Evolutionary conservation across 768 basidiomycete genomes (phyloP).

Genomic region (Auricularia heimuer): DNA sequence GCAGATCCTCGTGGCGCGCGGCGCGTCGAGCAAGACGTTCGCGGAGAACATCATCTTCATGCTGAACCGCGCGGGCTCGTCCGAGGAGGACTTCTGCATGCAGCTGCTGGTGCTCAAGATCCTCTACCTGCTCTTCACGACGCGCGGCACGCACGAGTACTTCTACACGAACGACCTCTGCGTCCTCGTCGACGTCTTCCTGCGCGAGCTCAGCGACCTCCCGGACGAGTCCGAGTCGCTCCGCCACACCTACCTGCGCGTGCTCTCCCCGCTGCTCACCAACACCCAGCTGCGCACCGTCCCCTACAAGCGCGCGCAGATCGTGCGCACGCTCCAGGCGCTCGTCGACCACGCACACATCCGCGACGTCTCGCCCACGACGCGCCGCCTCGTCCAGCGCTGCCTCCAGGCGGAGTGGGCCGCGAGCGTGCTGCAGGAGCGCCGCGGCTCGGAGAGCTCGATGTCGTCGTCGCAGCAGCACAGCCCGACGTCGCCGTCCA

Average conservation of each 20-base stretch:
- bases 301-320: conserved; percentile 88
- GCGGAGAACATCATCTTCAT: conserved; percentile 99
- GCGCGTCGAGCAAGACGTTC: conserved; percentile 86
- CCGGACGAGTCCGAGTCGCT: conserved; percentile 94
- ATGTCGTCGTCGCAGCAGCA: neutral
- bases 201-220: conserved; percentile 85
- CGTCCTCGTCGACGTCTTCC: conserved; percentile 93
- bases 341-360: conserved; percentile 65
- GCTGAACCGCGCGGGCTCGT: conserved; percentile 86
- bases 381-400: conserved; percentile 82
- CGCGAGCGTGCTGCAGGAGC: neutral
- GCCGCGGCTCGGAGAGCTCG: neutral
- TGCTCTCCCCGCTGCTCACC: conserved; percentile 87
- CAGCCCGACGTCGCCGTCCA: neutral
- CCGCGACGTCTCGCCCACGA: conserved; percentile 77
- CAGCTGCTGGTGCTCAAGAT: conserved; percentile 90
- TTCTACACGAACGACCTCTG: conserved; percentile 97
- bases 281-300: conserved; percentile 80
- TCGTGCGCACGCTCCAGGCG: conserved; percentile 72
- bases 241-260: conserved; percentile 93
- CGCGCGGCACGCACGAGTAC: conserved; percentile 84
- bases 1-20: conserved; percentile 69
- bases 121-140: conserved; percentile 90
- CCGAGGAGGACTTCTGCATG: conserved; percentile 88
- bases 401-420: conserved; percentile 79